Percentiles rank a stretch among this genome's conserved stretches.
Evolutionary conservation across 352 stramenopile species (phyloP).

Genomic region (Phytopythium cucurbitacearum): DNA sequence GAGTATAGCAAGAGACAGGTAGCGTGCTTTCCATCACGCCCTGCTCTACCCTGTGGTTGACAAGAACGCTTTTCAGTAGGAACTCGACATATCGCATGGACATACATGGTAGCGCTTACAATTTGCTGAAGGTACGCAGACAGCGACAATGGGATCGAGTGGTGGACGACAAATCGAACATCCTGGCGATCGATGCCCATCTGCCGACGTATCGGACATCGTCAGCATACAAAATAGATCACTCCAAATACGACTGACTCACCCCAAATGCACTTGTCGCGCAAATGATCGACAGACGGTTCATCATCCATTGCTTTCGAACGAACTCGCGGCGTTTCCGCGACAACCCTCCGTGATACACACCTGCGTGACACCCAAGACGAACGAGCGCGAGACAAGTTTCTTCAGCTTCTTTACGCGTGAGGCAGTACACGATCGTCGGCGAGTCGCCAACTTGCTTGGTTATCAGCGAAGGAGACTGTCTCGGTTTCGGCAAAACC

Average conservation of each 20-base stretch:
- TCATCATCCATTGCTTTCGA: constrained; percentile 76
- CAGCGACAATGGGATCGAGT: constrained; percentile 62
- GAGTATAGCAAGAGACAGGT: constrained; percentile 63
- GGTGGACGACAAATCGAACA: constrained; percentile 72
- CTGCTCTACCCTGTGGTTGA: constrained; percentile 48
- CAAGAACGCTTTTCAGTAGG: not conserved
- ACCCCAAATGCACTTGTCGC: constrained; percentile 79
- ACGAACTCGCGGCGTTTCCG: constrained; percentile 62
- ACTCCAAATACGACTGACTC: constrained; percentile 2
- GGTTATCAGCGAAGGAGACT: constrained; percentile 24
- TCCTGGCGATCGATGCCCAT: constrained; percentile 79
- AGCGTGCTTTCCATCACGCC: constrained; percentile 48
- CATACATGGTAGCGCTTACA: constrained; percentile 21
- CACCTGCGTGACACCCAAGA: constrained; percentile 43
- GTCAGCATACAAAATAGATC: not conserved
- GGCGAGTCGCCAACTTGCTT: constrained; percentile 21
- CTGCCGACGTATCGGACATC: constrained; percentile 20
- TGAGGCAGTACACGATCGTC: constrained; percentile 76
- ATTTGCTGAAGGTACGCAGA: constrained; percentile 77
- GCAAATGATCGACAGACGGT: constrained; percentile 67
- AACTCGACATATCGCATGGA: not conserved
- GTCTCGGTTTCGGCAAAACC: constrained; percentile 39
- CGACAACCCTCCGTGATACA: constrained; percentile 67
- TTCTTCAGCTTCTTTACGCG: constrained; percentile 61
- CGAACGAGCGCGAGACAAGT: constrained; percentile 49